Base-by-base conservation (phyloP, 106 monocot genomes). In the Dendrobium huoshanense region DNA sequence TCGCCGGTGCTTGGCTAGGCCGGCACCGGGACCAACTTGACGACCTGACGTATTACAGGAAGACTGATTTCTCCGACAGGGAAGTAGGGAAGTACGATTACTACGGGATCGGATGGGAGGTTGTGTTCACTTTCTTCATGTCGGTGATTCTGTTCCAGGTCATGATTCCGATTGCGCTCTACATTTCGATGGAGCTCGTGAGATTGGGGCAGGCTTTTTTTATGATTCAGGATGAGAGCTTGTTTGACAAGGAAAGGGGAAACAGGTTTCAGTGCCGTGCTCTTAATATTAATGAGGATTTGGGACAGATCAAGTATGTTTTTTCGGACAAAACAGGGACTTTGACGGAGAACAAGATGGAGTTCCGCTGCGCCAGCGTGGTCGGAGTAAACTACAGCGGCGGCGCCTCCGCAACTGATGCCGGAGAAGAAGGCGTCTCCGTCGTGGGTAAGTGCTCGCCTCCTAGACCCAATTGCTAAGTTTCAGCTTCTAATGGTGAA, bases 291-390 rank as follows among this genome's bases (percentile, higher is more conserved):
- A 97, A 92, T 76, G 96, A 97, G 81, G 96, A 97, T 84, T 77
- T 97, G 31, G 96, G 94, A 25, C 96, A 97, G 89, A 90, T 96
- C 49, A 87, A 87, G 68, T 96, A 96, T 64, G 86, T 95, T 3
- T 95, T 95, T 75, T 93, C 93, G 4, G 96, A 96, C 76, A 96
- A 96, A 74, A 97, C 96, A 0, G 96, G 94, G 41, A 97, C 96
- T 2, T 56, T 97, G 84, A 97, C 96, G 6, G 94, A 97, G 85
- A 97, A 97, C 81, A 94, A 94, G 85, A 94, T 97, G 96, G 94
- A 84, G 82, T 97, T 97, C 77, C 88, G 81, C 59, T 89, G 86
- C 67, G 86, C 90, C 5, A 87, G 88, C 72, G 82, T 96, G 41
- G 27, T 44, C 16, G 96, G 96, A 22, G 49, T 79, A 40, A 90